Percentiles rank a stretch among this genome's conserved stretches.
phyloP scores from a whole-genome alignment of 2,329 filamentous ascomycete species.

The Botrytis pseudocinerea region DNA sequence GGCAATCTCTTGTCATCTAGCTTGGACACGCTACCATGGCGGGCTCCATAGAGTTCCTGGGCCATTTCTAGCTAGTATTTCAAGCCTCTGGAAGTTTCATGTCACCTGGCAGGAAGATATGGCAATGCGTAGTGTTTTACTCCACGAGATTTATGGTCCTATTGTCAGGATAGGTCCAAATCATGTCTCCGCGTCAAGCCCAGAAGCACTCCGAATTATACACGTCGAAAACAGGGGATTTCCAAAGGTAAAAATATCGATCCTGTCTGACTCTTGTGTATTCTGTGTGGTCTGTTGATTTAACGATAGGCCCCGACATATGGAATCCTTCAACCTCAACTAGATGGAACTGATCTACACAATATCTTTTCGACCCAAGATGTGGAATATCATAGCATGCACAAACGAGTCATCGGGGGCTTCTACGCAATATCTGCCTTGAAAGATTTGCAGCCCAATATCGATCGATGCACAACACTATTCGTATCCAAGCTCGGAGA shows the following conservation, averaged over 20 bases:
- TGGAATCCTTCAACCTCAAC: no score
- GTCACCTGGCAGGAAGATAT: not conserved
- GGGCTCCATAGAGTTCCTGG: conserved; percentile 44
- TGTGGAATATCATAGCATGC: conserved; percentile 44
- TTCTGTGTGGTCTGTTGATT: no score
- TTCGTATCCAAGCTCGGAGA: not conserved
- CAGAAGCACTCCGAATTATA: conserved; percentile 58
- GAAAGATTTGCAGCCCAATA: not conserved
- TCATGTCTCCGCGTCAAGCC: conserved; percentile 59
- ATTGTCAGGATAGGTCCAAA: conserved; percentile 57
- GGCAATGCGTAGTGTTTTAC: conserved; percentile 41
- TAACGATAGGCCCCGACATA: no score
- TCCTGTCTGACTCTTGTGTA: no score
- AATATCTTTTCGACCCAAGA: conserved; percentile 28
- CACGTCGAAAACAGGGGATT: conserved; percentile 49
- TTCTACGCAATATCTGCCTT: not conserved
- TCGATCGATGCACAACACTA: not conserved
- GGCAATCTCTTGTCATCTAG: no score
- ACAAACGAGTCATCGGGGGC: not conserved
- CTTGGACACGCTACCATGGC: not conserved
- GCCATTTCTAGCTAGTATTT: conserved; percentile 47
- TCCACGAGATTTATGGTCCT: conserved; percentile 56
- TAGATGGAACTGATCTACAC: not conserved
- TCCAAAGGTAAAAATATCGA: conserved; percentile 20
- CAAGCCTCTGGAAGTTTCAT: conserved; percentile 43